Evolutionary conservation across 768 basidiomycete species (phyloP).

Genomic region (Boletus sp.): DNA sequence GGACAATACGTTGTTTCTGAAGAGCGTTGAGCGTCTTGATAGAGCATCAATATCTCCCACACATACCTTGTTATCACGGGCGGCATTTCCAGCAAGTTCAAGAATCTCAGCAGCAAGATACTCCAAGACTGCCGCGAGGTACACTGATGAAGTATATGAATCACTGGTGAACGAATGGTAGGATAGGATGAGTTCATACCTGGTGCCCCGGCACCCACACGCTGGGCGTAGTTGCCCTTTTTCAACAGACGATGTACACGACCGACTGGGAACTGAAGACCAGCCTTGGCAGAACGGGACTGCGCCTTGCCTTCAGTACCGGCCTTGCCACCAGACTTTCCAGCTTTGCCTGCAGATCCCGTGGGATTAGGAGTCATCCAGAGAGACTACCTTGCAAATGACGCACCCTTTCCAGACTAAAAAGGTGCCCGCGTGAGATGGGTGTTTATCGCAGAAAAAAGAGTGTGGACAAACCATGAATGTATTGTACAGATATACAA

Average conservation of each 20-base stretch:
- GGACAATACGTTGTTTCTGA: slow-evolving; percentile 90
- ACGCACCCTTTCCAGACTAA: slow-evolving; percentile 34
- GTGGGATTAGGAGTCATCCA: slow-evolving; percentile 4
- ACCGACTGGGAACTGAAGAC: slow-evolving; percentile 86
- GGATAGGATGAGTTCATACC: slow-evolving; percentile 39
- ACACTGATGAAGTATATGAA: slow-evolving; percentile 46
- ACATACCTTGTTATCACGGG: slow-evolving; percentile 35
- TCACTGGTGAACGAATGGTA: not conserved
- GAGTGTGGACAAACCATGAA: slow-evolving; percentile 25
- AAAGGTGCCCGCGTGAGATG: slow-evolving; percentile 2
- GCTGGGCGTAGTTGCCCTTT: slow-evolving; percentile 84
- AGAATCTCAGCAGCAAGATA: slow-evolving; percentile 93
- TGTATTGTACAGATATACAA: slow-evolving; percentile 22
- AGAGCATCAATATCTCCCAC: not conserved
- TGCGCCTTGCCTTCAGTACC: slow-evolving; percentile 52
- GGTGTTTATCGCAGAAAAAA: not conserved
- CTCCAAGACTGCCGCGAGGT: slow-evolving; percentile 88
- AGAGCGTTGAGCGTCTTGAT: not conserved
- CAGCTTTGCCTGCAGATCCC: slow-evolving; percentile 42
- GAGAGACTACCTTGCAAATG: not conserved
- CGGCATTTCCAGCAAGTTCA: slow-evolving; percentile 87
- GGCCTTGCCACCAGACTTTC: slow-evolving; percentile 53
- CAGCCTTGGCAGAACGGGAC: slow-evolving; percentile 72
- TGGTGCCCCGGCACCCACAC: slow-evolving; percentile 88
- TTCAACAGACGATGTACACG: slow-evolving; percentile 89